Percentiles rank a stretch among this genome's conserved stretches.
Evolutionary conservation across 495 filamentous ascomycete genomes (phyloP).

Genomic region (Mytilinidion resinicola): DNA sequence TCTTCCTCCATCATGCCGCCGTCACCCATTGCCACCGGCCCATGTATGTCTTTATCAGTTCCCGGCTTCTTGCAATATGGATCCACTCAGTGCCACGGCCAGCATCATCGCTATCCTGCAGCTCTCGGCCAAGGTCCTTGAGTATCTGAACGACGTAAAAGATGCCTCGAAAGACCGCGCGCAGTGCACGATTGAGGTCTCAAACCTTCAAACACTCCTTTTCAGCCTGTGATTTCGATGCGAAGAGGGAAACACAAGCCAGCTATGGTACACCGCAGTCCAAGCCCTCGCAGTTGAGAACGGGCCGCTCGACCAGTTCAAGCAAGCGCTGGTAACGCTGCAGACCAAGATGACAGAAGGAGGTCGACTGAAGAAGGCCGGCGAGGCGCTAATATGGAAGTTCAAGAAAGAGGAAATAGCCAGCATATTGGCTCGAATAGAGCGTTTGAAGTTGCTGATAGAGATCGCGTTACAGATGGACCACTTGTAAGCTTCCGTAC

Average conservation of each 20-base stretch:
- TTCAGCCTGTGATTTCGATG: constrained; percentile 19
- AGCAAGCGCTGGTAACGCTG: constrained; percentile 20
- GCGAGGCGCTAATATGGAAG: constrained; percentile 21
- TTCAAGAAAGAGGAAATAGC: constrained; percentile 25
- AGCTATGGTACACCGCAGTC: constrained; percentile 23
- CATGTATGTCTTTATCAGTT: constrained; percentile 1
- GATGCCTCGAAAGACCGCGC: constrained; percentile 30
- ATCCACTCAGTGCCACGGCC: constrained; percentile 28
- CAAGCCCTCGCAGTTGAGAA: constrained; percentile 11
- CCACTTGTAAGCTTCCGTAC: constrained; percentile 24
- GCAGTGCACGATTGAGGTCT: constrained; percentile 21
- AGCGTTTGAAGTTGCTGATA: constrained; percentile 25
- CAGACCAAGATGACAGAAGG: constrained; percentile 17
- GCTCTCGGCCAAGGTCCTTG: constrained; percentile 24
- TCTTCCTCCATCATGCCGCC: constrained; percentile 5
- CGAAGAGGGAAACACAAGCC: constrained; percentile 19
- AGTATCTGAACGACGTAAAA: constrained; percentile 32
- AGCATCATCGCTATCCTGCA: constrained; percentile 32
- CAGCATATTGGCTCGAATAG: constrained; percentile 21
- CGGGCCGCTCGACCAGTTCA: constrained; percentile 24
- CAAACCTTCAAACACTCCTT: constrained; percentile 27
- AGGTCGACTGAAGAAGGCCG: constrained; percentile 8
- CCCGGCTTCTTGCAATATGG: constrained; percentile 14
- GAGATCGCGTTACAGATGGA: constrained; percentile 26
- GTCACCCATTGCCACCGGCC: neutral